Evolutionary conservation across 768 basidiomycete species (phyloP), one percentile per base, ranked within the genome.

Genomic region (Tricholoma furcatifolium): DNA sequence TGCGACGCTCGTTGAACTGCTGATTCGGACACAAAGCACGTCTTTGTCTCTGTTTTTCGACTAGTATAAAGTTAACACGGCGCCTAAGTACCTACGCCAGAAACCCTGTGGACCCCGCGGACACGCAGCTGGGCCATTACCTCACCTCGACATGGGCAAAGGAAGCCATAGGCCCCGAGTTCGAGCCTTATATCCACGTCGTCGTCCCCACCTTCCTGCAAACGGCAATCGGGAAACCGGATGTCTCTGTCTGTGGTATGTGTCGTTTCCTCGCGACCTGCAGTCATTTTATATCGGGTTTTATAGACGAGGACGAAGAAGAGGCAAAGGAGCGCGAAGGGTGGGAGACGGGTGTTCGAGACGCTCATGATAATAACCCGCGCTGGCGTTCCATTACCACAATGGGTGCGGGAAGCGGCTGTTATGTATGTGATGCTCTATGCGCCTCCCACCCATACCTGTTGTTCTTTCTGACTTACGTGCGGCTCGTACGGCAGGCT

Each of bases 141-240:
- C 75, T 93, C 23, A 91, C 91, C 43, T 82, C 85, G 39, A 94
- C 91, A 0, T 95, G 91, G 91, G 87, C 89, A 2, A 93, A 91
- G 62, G 78, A 92, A 57, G 89, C 90, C 0, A 79, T 95, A 62
- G 88, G 88, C 0, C 74, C 80, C 10, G 88, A 93, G 62, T 96
- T 95, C 55, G 90, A 89, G 62, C 91, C 91, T 0, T 95, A 91
- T 65, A 77, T 95, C 2, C 85, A 86, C 0, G 78, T 88, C 14
- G 92, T 94, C 2, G 91, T 95, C 83, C 90, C 92, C 0, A 78
- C 82, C 0, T 68, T 95, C 10, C 73, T 94, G 20, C 75, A 80
- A 5, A 82, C 87, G 0, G 93, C 93, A 3, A 78, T 84, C 27
- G 82, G 84, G n/a, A 91, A 91, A 68, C 84, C 88, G 0, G 89